A percentile compares a stretch with the other conserved stretches of the same genome.
Evolutionary conservation across 208 protist species (phyloP).

Genomic region (Crithidia bombi): DNA sequence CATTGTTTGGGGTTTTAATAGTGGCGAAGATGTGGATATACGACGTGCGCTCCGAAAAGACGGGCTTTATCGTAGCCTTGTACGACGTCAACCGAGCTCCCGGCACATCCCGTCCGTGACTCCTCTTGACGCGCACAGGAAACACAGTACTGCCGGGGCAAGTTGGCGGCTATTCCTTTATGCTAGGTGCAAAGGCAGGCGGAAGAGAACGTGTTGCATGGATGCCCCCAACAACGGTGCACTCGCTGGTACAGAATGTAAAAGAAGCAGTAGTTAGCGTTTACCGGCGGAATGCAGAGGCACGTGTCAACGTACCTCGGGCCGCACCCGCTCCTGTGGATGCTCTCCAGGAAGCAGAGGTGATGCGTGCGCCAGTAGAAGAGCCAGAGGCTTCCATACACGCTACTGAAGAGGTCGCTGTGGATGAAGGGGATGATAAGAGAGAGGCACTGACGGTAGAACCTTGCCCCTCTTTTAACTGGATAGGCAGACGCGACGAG

Average conservation of each 20-base stretch:
- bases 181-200: background rate
- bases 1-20: background rate
- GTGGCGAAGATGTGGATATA: constrained; percentile 3
- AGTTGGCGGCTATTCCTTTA: background rate
- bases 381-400: too few species aligned
- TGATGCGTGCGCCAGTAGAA: too few species aligned
- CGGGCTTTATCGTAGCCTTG: too few species aligned
- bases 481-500: constrained; percentile 9
- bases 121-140: background rate
- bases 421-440: background rate
- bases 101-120: background rate
- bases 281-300: background rate
- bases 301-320: background rate
- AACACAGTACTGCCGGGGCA: background rate
- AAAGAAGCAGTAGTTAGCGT: too few species aligned
- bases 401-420: too few species aligned
- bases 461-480: background rate
- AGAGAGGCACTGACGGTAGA: background rate
- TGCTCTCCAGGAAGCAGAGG: too few species aligned
- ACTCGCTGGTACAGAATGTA: too few species aligned
- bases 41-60: background rate
- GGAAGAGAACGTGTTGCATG: background rate
- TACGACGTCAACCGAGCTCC: too few species aligned
- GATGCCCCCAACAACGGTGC: background rate
- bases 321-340: background rate